Base-by-base conservation (phyloP, 78 protist species). In the Cyanophora paradoxa region DNA sequence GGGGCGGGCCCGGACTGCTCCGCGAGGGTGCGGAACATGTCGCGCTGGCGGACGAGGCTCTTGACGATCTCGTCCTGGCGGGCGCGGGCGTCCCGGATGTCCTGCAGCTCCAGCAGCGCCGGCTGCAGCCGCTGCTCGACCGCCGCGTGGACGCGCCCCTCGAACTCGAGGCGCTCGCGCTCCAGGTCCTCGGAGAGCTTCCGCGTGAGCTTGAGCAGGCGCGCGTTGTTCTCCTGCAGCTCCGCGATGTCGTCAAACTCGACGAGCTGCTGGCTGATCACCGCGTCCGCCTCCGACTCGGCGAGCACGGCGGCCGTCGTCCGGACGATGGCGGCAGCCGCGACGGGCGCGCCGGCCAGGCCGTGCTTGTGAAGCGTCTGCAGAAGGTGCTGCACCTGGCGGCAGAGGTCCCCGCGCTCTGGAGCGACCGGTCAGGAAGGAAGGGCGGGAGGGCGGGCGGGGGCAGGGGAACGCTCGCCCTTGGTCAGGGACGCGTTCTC, bases 41-140 rank as follows among this genome's bases (percentile, higher is more conserved):
- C 72, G 56, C 72, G 72, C 41, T 66, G 61, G 26, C 50, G 44
- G 44, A 13, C 58, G 19, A 66, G 13, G 22, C n/a, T 4, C 30
- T 26, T 41, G 41, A 66, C 37, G 41, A 30, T 41, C 2, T 26
- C 34, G 10, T 26, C 24, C 26, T 66, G 59, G 42, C 40, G 56
- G 22, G 22, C 41, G 40, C 58, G 72, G 17, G 56, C 59, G 28
- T 0, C 41, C 36, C 8, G 36, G 41, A 66, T 2, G n/a, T 41
- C 59, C 24, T 41, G 24, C 72, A 66, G 72, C 59, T 66, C 41
- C 8, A 1, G 31, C 24, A 4, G 3, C 28, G 24, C 56, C 10
- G 16, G 2, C 59, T 46, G 34, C 44, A 46, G 56, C 44, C 30
- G 7, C 7, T 8, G 28, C 26, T 6, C 58, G 24, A 66, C 17